Evolutionary conservation across 495 filamentous ascomycete species (phyloP).

Genomic region (Bombardia bombarda): DNA sequence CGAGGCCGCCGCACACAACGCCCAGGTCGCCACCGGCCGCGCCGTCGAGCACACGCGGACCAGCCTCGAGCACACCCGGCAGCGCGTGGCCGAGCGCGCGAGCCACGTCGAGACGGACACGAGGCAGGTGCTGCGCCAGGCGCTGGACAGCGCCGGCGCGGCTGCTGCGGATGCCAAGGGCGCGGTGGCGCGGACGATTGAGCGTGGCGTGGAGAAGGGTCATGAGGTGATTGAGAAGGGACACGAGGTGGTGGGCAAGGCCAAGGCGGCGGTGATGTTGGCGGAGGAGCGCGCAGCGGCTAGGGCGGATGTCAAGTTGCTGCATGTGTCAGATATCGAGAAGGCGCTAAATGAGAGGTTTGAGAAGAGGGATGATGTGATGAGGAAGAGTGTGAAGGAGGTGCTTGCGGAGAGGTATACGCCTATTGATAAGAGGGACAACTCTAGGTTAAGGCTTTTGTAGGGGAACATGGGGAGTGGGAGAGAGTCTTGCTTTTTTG

Average conservation of each 20-base stretch:
- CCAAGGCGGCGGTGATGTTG: constrained; percentile 10
- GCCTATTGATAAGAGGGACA: constrained; percentile 33
- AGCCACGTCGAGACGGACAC: neutral
- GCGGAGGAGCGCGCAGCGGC: constrained; percentile 10
- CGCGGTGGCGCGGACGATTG: constrained; percentile 11
- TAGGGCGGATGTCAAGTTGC: constrained; percentile 10
- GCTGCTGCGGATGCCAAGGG: constrained; percentile 15
- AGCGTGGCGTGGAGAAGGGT: constrained; percentile 23
- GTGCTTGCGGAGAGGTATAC: constrained; percentile 39
- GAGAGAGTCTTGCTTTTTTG: no score
- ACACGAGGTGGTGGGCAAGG: constrained; percentile 19
- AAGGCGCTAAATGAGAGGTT: constrained; percentile 40
- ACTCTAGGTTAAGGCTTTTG: constrained; percentile 20
- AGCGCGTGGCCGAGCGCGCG: neutral
- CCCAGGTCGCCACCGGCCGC: neutral
- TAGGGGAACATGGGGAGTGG: no score
- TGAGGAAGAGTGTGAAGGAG: constrained; percentile 35
- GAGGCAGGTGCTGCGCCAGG: constrained; percentile 10
- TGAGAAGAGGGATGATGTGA: constrained; percentile 21
- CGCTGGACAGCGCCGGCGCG: constrained; percentile 1
- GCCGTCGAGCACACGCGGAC: neutral
- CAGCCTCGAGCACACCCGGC: neutral
- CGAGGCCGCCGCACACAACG: constrained; percentile 9
- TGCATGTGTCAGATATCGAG: constrained; percentile 32
- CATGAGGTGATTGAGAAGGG: constrained; percentile 24